Evolutionary conservation across 306 rosid species (phyloP), one percentile per base, ranked within the genome.

Genomic region (Canavalia gladiata): DNA sequence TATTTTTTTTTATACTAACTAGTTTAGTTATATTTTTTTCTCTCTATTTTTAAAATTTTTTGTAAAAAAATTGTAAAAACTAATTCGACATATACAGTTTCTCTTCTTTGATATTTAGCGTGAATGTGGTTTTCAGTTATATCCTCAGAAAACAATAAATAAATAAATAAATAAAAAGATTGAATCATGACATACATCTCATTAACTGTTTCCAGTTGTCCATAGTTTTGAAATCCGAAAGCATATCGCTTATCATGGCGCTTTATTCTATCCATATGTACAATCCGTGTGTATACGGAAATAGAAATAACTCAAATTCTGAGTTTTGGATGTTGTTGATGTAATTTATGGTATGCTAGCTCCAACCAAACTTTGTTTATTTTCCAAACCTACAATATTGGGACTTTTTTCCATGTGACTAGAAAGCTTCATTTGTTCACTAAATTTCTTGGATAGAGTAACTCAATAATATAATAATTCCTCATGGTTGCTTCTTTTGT

Each of bases 201-300:
- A 52, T 68, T 68, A 25, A 57, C 68, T 63, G 84, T 52, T 41
- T 73, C 73, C 80, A 74, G 76, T 76, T 74, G 70, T 35, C 51
- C 63, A 74, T 45, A 33, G 39, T 37, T 57, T 84, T 51, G 72
- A 55, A 72, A 78, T 55, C 39, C 18, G 67, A 78, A 75, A 76
- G 66, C 58, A 81, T 62, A 74, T 79, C 72, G 74, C 68, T 58
- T 68, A 30, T 59, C 46, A 25, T 74, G 81, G 74, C 87, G 78
- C 64, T 80, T 84, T 74, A 80, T 84, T 79, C 87, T 80, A 79
- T 75, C 87, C 25, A 18, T 25, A 74, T 74, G 84, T 79, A 79
- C 74, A 74, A 35, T 79, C 62, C 68, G 54, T 62, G 85, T 75
- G 70, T 18, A 64, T 37, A 73, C 73, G 67, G 66, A 84, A 65